A percentile compares a stretch with the other conserved stretches of the same genome.
Evolutionary conservation across 768 basidiomycete species (phyloP).

Genomic region (Trametes villosa): DNA sequence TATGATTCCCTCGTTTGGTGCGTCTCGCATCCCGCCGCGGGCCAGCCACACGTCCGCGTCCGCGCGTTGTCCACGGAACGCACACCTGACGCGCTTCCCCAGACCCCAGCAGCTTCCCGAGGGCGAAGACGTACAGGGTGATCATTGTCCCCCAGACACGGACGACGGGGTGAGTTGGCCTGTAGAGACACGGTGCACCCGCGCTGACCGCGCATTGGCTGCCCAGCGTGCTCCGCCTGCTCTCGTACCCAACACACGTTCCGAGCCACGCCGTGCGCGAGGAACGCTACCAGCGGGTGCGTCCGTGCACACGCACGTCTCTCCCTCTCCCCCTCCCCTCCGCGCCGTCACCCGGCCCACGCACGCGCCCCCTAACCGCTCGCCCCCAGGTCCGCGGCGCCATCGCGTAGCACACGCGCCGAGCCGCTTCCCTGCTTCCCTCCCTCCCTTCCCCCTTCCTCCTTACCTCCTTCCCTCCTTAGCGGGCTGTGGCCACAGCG

Average conservation of each 20-base stretch:
- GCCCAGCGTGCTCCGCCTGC: conserved; percentile 45
- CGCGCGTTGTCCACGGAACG: conserved; percentile 18
- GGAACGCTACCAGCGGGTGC: conserved; percentile 35
- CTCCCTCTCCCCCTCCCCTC: background rate
- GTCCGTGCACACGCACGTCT: conserved; percentile 2
- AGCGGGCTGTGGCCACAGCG: conserved; percentile 5
- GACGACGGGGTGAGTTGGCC: conserved; percentile 44
- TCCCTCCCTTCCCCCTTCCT: no score
- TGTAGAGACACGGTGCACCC: conserved; percentile 9
- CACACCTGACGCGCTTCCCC: conserved; percentile 23
- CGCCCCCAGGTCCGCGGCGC: conserved; percentile 25
- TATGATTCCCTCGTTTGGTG: conserved; percentile 71
- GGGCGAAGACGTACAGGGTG: conserved; percentile 47
- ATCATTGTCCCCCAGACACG: conserved; percentile 46
- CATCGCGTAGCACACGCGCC: conserved; percentile 12
- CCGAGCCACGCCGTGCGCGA: conserved; percentile 21
- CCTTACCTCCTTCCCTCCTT: background rate
- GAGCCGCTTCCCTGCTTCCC: background rate
- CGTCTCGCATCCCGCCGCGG: conserved; percentile 8
- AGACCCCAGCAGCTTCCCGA: conserved; percentile 45
- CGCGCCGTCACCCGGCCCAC: background rate
- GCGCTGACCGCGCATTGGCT: conserved; percentile 15
- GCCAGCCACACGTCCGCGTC: background rate
- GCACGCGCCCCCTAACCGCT: conserved; percentile 15
- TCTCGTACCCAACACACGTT: conserved; percentile 40